A percentile compares a stretch with the other conserved stretches of the same genome.
Conservation (phyloP, 805 yeast genomes). For the Kodamaea kakaduensis region DNA sequence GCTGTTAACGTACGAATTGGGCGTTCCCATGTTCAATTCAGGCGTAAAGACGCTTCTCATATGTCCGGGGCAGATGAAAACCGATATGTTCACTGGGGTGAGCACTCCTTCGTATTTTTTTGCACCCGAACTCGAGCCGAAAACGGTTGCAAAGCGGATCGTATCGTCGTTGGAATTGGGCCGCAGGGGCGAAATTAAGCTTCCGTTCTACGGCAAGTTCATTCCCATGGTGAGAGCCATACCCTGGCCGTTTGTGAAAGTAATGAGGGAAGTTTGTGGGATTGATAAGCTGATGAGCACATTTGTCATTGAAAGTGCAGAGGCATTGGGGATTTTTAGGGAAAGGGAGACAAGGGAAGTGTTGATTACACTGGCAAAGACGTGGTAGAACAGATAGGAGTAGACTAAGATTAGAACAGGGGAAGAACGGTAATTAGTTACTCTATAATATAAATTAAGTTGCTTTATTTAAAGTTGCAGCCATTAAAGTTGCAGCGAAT, state of each 20-base stretch:
- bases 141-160: constrained; percentile 57
- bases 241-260: constrained; percentile 67
- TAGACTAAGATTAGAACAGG: too few relatives aligned
- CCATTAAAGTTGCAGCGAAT: too few relatives aligned
- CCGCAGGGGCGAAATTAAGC: constrained; percentile 59
- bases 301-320: too few relatives aligned
- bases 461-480: too few relatives aligned
- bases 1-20: constrained; percentile 67
- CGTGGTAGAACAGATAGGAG: too few relatives aligned
- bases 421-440: too few relatives aligned
- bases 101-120: constrained; percentile 66
- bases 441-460: too few relatives aligned
- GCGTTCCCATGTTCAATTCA: constrained; percentile 43
- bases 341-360: too few relatives aligned
- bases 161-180: constrained; percentile 57
- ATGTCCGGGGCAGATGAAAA: constrained; percentile 84
- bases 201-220: constrained; percentile 74
- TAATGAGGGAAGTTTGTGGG: constrained; percentile 56
- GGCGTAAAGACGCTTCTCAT: constrained; percentile 72
- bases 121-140: constrained; percentile 81
- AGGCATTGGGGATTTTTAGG: too few relatives aligned
- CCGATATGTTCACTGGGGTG: constrained; percentile 70
- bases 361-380: too few relatives aligned
- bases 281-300: constrained; percentile 54
- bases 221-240: constrained; percentile 66